Evolutionary conservation across 1,284 basidiomycete species (phyloP).

Genomic region (Nidula niveotomentosa): DNA sequence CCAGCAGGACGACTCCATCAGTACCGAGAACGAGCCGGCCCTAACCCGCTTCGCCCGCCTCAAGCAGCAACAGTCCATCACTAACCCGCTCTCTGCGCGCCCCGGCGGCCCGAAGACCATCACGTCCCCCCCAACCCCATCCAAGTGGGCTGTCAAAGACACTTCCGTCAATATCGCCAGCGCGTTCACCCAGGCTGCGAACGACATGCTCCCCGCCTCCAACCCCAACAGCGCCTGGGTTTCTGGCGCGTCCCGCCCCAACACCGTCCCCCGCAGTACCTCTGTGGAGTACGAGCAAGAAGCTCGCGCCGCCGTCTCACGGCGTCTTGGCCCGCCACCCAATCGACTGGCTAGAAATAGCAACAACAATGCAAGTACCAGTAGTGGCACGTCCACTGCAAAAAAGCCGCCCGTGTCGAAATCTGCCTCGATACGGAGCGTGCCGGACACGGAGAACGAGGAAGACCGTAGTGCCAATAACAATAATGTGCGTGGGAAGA

Average conservation of each 20-base stretch:
- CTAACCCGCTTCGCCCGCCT: conserved; percentile 35
- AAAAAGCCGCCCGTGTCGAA: conserved; percentile 49
- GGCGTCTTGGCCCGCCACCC: conserved; percentile 51
- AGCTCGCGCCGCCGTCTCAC: conserved; percentile 47
- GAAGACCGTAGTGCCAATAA: conserved; percentile 29
- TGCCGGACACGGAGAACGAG: conserved; percentile 69
- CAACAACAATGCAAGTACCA: conserved; percentile 2
- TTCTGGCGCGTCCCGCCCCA: conserved; percentile 49
- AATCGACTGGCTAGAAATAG: conserved; percentile 33
- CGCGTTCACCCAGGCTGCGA: conserved; percentile 72
- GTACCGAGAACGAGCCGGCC: conserved; percentile 31
- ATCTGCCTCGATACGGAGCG: conserved; percentile 42
- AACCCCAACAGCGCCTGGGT: conserved; percentile 67
- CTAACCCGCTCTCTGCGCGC: conserved; percentile 15
- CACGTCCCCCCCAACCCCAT: conserved; percentile 51
- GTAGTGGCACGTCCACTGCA: conserved; percentile 5
- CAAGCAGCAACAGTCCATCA: conserved; percentile 45
- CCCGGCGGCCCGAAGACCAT: conserved; percentile 34
- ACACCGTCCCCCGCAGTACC: conserved; percentile 62
- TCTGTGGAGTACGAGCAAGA: conserved; percentile 78
- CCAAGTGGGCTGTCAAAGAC: conserved; percentile 71
- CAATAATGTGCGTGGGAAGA: conserved; percentile 50
- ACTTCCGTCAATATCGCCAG: conserved; percentile 84
- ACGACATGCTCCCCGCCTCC: conserved; percentile 38
- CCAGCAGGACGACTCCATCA: conserved; percentile 26